Evolutionary conservation across 2,329 filamentous ascomycete genomes (phyloP).

Genomic region (Amesomyces nigricolor): DNA sequence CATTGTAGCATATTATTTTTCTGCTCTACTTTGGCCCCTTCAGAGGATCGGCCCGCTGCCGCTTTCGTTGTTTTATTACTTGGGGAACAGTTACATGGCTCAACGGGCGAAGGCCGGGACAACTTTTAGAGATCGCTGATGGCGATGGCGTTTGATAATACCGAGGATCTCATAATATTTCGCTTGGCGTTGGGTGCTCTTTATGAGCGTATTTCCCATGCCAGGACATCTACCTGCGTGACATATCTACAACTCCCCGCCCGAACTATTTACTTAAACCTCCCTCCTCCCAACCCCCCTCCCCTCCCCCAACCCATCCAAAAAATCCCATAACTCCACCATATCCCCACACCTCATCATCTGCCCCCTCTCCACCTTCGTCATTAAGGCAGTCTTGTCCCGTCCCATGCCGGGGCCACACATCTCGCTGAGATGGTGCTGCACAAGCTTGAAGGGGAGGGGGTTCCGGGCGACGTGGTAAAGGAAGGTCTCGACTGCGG

Average conservation of each 20-base stretch:
- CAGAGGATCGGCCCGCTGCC: neutral
- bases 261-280: neutral
- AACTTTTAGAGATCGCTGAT: neutral
- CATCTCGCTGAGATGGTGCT: slow-evolving; percentile 66
- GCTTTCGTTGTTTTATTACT: neutral
- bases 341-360: slow-evolving; percentile 48
- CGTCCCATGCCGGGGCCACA: slow-evolving; percentile 50
- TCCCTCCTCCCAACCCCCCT: neutral
- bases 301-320: slow-evolving; percentile 43
- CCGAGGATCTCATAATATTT: neutral
- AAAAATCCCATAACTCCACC: slow-evolving; percentile 54
- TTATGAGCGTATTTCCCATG: too few species aligned
- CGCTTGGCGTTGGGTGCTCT: too few species aligned
- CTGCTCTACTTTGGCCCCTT: neutral
- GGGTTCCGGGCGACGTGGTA: slow-evolving; percentile 51
- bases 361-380: slow-evolving; percentile 48
- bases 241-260: neutral
- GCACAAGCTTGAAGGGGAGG: slow-evolving; percentile 56
- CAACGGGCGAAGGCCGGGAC: neutral
- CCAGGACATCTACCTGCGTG: too few species aligned
- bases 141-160: neutral
- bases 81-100: neutral
- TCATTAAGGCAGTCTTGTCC: slow-evolving; percentile 48
- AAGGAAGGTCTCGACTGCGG: slow-evolving; percentile 59
- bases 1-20: slow-evolving; percentile 5